Evolutionary conservation across 169 alveolate genomes (phyloP), one percentile per base, ranked within the genome.

Genomic region (Theileria orientalis): DNA sequence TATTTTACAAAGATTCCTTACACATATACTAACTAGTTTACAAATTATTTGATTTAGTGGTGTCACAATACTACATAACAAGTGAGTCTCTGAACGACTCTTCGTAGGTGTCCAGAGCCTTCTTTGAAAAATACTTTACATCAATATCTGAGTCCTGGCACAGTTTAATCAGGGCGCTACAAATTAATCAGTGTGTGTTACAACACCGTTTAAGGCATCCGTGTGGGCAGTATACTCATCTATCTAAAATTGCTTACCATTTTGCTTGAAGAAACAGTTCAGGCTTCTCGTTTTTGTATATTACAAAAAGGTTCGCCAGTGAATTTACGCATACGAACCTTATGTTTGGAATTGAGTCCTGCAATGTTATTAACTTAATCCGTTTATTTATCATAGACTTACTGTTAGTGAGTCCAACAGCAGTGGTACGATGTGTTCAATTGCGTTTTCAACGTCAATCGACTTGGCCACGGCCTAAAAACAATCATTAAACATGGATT

Each of bases 381-480:
- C 3, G 1, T 21, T 49, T 40, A 40, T 0, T 0, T 0, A 0
- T 33, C 8, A 19, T 27, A 30, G 57, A 25, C 40, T 16, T 60
- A 77, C 86, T 79, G 66, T 77, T 0, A 69, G 44, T 33, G 83
- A 77, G 23, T 27, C 69, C 42, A 79, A 5, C 9, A 79, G 37
- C 19, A 79, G 29, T n/a, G 87, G 87, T 35, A 79, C 19, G 29
- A 79, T 64, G 47, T 66, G 87, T 42, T 71, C 68, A n/a, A 79
- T 67, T 1, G 73, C 25, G 64, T 25, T 64, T 29, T 70, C 76
- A 9, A 64, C 73, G 49, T 79, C 87, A 5, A 79, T 74, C 37
- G 87, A 71, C 47, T 79, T 79, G 35, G 83, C 60, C 37, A 79
- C 87, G 9, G 87, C 87, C 87, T 79, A 69, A 11, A 61, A 16